Base-by-base conservation (phyloP, 2,329 filamentous ascomycete species). In the Trichophyton equinum region DNA sequence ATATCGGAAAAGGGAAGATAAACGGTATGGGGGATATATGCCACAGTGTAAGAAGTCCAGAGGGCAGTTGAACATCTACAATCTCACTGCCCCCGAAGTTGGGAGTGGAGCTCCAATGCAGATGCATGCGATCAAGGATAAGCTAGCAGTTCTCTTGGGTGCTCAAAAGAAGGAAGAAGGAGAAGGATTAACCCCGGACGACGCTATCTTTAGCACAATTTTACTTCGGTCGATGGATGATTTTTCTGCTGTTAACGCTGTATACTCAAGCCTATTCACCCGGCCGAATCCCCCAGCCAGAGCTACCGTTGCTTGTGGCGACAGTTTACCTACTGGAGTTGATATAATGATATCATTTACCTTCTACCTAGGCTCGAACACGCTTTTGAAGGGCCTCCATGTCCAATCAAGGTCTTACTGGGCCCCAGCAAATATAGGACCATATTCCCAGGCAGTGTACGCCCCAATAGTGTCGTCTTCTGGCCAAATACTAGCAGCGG, bases 361-460 rank as follows among this genome's bases (percentile, higher is more conserved):
- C 9, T 67, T 80, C n/a, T 73, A 79, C 62, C 65, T 73, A 22
- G 70, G 70, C 4, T 49, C 64, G 30, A 68, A 67, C 46, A 65
- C 66, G 18, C 60, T 62, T 44, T 73, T 78, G 36, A 71, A 75
- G 61, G 88, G 74, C 0, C 80, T 97, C 1, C 94, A 99, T 72
- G 91, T 99, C 4, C 94, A 97, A 74, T 91, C 88, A 2, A 80
- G 89, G 44, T 95, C 90, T 9, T 97, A 97, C 78, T 99, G 94
- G 94, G 94, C 94, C 0, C 94, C 94, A 0, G 92, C 94, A 20
- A 97, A 97, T 69, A 97, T 99, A 60, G 94, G 94, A 0, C 94
- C 94, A 0, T 97, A 97, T 73, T 96, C 91, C 61, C 94, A 99
- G 75, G 90, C 91, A 3, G 84, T 94, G 57, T 79, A 81, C 1